phyloP scores from a whole-genome alignment of 371 early-diverging fungal genomes.

The Mucor sp. region DNA sequence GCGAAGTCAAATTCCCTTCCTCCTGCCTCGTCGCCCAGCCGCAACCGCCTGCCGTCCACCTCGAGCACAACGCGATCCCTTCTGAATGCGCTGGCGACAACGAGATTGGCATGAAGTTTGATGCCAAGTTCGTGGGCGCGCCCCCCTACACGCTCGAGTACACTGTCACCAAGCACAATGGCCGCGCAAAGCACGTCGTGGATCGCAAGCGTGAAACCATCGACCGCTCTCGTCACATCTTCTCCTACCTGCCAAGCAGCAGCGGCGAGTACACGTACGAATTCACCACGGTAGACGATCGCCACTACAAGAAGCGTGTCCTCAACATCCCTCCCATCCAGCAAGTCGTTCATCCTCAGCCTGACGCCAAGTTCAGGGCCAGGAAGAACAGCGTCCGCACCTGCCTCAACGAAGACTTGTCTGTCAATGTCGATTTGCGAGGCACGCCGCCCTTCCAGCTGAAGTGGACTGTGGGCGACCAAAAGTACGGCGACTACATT shows the following conservation, averaged over 20 bases:
- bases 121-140: constrained; percentile 41
- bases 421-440: constrained; percentile 39
- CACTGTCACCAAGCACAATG: constrained; percentile 30
- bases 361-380: constrained; percentile 45
- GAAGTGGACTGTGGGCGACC: constrained; percentile 38
- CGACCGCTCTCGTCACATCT: constrained; percentile 45
- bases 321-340: constrained; percentile 31
- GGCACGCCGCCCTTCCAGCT: constrained; percentile 44
- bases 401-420: constrained; percentile 43
- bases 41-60: constrained; percentile 34
- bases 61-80: constrained; percentile 40
- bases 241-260: constrained; percentile 42
- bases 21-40: constrained; percentile 48
- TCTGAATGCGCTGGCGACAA: constrained; percentile 50
- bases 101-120: constrained; percentile 52
- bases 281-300: constrained; percentile 39
- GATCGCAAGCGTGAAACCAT: constrained; percentile 30
- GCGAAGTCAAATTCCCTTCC: constrained; percentile 45
- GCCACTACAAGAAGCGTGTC: constrained; percentile 41
- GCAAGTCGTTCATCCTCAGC: constrained; percentile 55
- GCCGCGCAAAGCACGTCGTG: constrained; percentile 26
- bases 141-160: constrained; percentile 50
- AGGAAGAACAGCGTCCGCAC: constrained; percentile 26
- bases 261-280: constrained; percentile 53
- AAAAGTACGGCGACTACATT: constrained; percentile 30